Evolutionary conservation across 176 grass and related monocot genomes (phyloP).

Genomic region (Carex kokanica): DNA sequence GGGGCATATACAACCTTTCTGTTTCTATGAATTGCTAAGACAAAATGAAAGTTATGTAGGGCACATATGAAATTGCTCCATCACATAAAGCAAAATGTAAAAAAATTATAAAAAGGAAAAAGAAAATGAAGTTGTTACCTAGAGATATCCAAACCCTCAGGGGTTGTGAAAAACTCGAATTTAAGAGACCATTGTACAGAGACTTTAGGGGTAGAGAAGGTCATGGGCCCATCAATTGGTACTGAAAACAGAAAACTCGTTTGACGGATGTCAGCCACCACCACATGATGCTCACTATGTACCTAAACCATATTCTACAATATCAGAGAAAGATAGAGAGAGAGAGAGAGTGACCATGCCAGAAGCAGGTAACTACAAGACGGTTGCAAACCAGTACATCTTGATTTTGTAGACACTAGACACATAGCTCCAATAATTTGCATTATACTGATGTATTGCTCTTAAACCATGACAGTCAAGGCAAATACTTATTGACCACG

Average conservation of each 20-base stretch:
- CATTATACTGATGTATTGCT: background rate
- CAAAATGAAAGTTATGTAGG: background rate
- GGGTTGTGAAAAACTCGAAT: slow-evolving; percentile 93
- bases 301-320: slow-evolving; percentile 39
- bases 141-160: slow-evolving; percentile 58
- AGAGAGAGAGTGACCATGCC: background rate
- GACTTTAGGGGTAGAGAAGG: slow-evolving; percentile 80
- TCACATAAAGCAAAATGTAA: background rate
- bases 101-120: background rate
- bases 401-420: background rate
- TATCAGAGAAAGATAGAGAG: slow-evolving; percentile 12
- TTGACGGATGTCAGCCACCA: slow-evolving; percentile 82
- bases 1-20: background rate
- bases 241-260: slow-evolving; percentile 96
- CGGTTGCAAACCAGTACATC: background rate
- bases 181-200: slow-evolving; percentile 86
- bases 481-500: background rate
- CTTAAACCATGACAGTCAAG: background rate
- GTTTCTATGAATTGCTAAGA: background rate
- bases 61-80: background rate
- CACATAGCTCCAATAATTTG: background rate
- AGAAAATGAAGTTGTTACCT: slow-evolving; percentile 38
- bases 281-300: slow-evolving; percentile 90
- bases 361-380: background rate
- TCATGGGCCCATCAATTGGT: slow-evolving; percentile 91